phyloP scores from a whole-genome alignment of 2,329 filamentous ascomycete genomes.

The Akanthomyces dipterigenus region DNA sequence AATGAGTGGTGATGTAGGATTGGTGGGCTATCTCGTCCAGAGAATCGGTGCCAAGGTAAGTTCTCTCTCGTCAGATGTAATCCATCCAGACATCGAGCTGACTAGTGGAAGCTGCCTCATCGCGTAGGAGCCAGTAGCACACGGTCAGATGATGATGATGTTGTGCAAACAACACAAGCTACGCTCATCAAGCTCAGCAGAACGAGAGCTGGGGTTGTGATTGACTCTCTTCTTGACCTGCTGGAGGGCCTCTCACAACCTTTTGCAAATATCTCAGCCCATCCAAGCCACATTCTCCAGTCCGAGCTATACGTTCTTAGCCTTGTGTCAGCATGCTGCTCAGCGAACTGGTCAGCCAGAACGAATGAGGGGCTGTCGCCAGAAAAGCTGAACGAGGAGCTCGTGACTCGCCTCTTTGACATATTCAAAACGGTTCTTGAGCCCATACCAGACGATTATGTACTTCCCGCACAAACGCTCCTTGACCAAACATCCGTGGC shows the following conservation, averaged over 20 bases:
- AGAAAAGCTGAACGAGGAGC: slow-evolving; percentile 37
- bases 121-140: slow-evolving; percentile 51
- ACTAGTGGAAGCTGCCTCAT: slow-evolving; percentile 48
- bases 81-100: background rate
- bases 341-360: slow-evolving; percentile 48
- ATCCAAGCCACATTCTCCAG: slow-evolving; percentile 53
- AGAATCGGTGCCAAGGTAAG: slow-evolving; percentile 53
- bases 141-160: slow-evolving; percentile 53
- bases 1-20: slow-evolving; percentile 50
- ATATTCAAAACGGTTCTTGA: slow-evolving; percentile 49
- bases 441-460: slow-evolving; percentile 51
- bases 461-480: slow-evolving; percentile 49
- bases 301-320: slow-evolving; percentile 60
- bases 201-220: slow-evolving; percentile 44
- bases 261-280: slow-evolving; percentile 43
- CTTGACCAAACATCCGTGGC: slow-evolving; percentile 43
- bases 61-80: slow-evolving; percentile 11
- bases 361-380: slow-evolving; percentile 7
- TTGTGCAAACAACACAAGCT: slow-evolving; percentile 52
- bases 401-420: slow-evolving; percentile 51
- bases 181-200: slow-evolving; percentile 56
- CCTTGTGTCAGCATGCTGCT: slow-evolving; percentile 58
- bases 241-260: slow-evolving; percentile 53
- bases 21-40: slow-evolving; percentile 52
- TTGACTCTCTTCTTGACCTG: slow-evolving; percentile 50